Evolutionary conservation across 768 basidiomycete species (phyloP), one percentile per base, ranked within the genome.

Genomic region (Tricholoma flavovirens): DNA sequence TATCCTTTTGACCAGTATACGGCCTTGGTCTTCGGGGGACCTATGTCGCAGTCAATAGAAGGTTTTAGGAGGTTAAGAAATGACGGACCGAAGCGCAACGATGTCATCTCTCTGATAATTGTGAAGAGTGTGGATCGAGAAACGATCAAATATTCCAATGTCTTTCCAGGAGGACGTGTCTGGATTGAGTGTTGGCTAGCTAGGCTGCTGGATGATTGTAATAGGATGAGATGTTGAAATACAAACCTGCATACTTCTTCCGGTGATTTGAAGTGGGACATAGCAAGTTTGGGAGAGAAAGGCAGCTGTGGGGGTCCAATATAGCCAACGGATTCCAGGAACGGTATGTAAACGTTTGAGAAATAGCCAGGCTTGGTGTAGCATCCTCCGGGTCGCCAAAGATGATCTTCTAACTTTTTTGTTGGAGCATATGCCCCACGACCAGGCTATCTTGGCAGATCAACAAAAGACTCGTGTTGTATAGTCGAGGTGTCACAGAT

Each of bases 241-340:
- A 50, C 73, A 55, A 59, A 87, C 87, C 84, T 88, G 86, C 87
- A 90, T 90, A 62, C 87, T 88, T 48, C 80, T 72, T 4, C 87
- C 88, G 8, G 72, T 74, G 11, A 88, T 75, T 3, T 74, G 69
- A 57, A 83, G 81, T 21, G 87, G 45, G 29, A 80, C 73, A 62
- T 75, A 83, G 61, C 77, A 75, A 56, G 82, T 77, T 51, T 80
- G 69, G 0, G 75, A 72, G 26, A 84, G 69, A 45, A 77, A 76
- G 7, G 83, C 49, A 0, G 70, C 74, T 22, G 78, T 67, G 8
- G 87, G 87, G 6, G 81, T 67, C 86, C 86, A 87, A 64, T 82
- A 82, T 12, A 86, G 55, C 10, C 74, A 59, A 10, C 70, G 63
- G 54, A 29, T 29, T 15, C 15, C 26, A 49, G 29, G n/a, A 17